These are phyloP conservation scores for Aspergillaceae sp. DNA, from an alignment of 2,329 filamentous ascomycete genomes.

Conservation along the genomic window DNA sequence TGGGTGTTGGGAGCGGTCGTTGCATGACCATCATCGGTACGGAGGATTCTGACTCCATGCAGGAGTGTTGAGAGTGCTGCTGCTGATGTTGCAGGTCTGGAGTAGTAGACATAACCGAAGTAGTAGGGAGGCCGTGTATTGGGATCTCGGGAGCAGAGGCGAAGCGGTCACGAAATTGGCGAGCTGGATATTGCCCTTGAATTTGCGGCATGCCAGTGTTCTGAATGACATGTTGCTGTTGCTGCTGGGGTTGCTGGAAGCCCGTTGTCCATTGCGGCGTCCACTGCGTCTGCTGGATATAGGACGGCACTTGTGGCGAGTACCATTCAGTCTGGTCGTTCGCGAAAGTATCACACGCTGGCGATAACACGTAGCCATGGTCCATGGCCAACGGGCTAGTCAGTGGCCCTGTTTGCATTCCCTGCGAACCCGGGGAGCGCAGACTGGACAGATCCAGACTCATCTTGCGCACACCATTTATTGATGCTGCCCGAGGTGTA, in stretches of 20 bases:
- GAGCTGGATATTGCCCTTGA: constrained; percentile 3
- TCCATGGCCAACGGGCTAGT: constrained; percentile 18
- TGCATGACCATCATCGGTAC: not conserved
- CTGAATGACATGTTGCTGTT: constrained; percentile 21
- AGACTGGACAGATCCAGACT: constrained; percentile 26
- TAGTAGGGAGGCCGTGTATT: constrained; percentile 10
- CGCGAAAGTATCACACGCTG: constrained; percentile 1
- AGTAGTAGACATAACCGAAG: constrained; percentile 7
- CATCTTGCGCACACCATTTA: constrained; percentile 26
- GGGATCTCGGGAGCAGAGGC: constrained; percentile 27
- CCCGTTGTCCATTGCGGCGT: constrained; percentile 14
- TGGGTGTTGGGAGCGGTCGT: constrained; percentile 13
- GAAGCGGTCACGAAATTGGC: constrained; percentile 24
- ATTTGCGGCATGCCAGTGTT: constrained; percentile 9
- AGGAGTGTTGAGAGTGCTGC: constrained; percentile 13
- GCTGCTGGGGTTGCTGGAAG: constrained; percentile 16
- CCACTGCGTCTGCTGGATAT: constrained; percentile 12
- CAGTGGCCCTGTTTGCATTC: constrained; percentile 14
- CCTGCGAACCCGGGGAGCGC: constrained; percentile 19
- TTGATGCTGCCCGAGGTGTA: constrained; percentile 16
- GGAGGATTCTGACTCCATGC: constrained; percentile 14
- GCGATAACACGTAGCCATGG: constrained; percentile 19
- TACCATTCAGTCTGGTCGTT: constrained; percentile 16
- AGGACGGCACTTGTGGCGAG: constrained; percentile 20
- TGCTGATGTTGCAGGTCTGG: constrained; percentile 9